Evolutionary conservation across 352 stramenopile genomes (phyloP).

Genomic region (Thraustotheca clavata): DNA sequence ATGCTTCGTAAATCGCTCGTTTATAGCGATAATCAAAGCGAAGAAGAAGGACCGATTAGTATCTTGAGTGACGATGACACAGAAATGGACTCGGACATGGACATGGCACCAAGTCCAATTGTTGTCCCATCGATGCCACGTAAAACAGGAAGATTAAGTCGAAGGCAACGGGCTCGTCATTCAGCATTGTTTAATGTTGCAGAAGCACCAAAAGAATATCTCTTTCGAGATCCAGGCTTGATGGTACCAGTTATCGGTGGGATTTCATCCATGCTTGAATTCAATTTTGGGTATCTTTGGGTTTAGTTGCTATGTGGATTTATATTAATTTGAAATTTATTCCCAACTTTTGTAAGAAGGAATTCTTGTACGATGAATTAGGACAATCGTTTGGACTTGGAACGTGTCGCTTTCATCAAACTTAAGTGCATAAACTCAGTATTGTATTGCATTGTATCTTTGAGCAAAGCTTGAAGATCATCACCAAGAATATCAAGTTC

Average conservation of each 20-base stretch:
- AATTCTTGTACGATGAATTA: background rate
- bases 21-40: background rate
- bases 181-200: background rate
- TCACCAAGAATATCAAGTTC: slow-evolving; percentile 61
- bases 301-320: background rate
- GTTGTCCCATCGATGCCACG: background rate
- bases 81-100: background rate
- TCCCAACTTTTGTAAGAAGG: background rate
- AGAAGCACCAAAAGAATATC: background rate
- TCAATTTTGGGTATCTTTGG: background rate
- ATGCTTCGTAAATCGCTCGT: background rate
- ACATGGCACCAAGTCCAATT: background rate
- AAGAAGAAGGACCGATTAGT: background rate
- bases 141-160: background rate
- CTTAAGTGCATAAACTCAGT: slow-evolving; percentile 77
- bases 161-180: background rate
- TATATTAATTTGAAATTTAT: background rate
- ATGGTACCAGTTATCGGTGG: background rate
- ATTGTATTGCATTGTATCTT: slow-evolving; percentile 77
- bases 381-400: slow-evolving; percentile 9
- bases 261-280: background rate
- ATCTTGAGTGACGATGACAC: slow-evolving; percentile 2
- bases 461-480: slow-evolving; percentile 56
- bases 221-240: slow-evolving; percentile 2
- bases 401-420: slow-evolving; percentile 29